A percentile compares a stretch with the other conserved stretches of the same genome.
These are phyloP conservation scores for Tremellales sp. DNA, from an alignment of 1,284 basidiomycete genomes.

Conservation along the genomic window DNA sequence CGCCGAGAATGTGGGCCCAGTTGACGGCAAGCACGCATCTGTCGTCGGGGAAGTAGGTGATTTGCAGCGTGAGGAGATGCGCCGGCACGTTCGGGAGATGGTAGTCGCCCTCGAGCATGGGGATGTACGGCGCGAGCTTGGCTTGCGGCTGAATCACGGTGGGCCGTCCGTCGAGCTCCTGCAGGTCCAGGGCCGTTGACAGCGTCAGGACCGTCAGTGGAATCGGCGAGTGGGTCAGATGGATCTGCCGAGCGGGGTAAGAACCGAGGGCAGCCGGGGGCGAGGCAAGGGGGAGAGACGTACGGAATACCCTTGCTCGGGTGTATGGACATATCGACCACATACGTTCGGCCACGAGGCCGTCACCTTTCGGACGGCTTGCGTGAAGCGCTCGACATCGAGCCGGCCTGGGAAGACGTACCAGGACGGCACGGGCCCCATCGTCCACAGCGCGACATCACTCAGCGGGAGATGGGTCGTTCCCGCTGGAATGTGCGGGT, in stretches of 20 bases:
- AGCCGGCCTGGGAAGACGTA: constrained; percentile 19
- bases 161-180: constrained; percentile 5
- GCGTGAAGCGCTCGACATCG: constrained; percentile 12
- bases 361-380: constrained; percentile 15
- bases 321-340: constrained; percentile 13
- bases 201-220: constrained; percentile 20
- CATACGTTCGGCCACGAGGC: constrained; percentile 17
- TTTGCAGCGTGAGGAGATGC: constrained; percentile 18
- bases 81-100: constrained; percentile 16
- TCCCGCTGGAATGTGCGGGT: constrained; percentile 2
- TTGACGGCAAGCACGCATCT: constrained; percentile 18
- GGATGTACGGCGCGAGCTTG: constrained; percentile 14
- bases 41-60: constrained; percentile 14
- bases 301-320: constrained; percentile 13
- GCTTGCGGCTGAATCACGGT: constrained; percentile 12
- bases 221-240: constrained; percentile 23
- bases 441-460: constrained; percentile 21
- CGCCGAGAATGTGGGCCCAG: constrained; percentile 25
- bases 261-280: background rate
- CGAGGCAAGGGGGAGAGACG: background rate
- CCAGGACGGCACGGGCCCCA: constrained; percentile 13
- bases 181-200: background rate
- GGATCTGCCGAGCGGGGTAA: constrained; percentile 9
- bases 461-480: constrained; percentile 14
- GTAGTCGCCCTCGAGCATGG: constrained; percentile 14